These are phyloP conservation scores for Aphanomyces stellatus DNA, from an alignment of 352 stramenopile species.

Conservation along the genomic window DNA sequence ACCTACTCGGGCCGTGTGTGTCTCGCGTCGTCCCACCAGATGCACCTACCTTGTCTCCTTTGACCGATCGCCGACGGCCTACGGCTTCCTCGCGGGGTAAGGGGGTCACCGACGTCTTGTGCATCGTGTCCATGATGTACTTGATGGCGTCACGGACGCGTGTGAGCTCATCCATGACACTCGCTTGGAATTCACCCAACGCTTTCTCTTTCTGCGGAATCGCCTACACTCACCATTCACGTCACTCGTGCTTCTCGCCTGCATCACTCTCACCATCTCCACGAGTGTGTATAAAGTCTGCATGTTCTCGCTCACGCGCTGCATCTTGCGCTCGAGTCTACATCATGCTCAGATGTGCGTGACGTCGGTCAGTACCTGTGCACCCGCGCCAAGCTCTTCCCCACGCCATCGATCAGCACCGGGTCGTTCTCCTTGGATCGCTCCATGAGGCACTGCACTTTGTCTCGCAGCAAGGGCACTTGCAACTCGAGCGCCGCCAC, in stretches of 20 bases:
- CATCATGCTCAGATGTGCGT: neutral
- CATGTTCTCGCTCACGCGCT: slow-evolving; percentile 1
- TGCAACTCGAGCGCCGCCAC: neutral
- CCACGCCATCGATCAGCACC: neutral
- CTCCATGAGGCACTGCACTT: neutral
- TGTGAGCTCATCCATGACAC: neutral
- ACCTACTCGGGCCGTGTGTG: no score
- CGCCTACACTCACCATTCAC: neutral
- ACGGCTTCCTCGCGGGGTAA: no score
- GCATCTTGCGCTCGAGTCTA: slow-evolving; percentile 5
- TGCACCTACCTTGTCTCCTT: no score
- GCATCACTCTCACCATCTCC: neutral
- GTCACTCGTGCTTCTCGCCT: neutral
- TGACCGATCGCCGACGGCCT: no score
- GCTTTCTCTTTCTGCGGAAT: neutral
- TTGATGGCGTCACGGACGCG: neutral
- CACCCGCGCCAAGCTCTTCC: neutral
- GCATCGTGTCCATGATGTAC: neutral
- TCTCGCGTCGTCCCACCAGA: no score
- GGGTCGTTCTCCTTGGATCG: neutral
- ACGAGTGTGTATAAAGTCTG: slow-evolving; percentile 11
- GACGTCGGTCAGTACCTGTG: neutral
- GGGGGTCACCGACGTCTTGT: neutral
- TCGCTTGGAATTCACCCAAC: neutral
- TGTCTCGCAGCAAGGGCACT: neutral